phyloP scores from a whole-genome alignment of 1,284 basidiomycete genomes.

The Entoloma clypeatum region DNA sequence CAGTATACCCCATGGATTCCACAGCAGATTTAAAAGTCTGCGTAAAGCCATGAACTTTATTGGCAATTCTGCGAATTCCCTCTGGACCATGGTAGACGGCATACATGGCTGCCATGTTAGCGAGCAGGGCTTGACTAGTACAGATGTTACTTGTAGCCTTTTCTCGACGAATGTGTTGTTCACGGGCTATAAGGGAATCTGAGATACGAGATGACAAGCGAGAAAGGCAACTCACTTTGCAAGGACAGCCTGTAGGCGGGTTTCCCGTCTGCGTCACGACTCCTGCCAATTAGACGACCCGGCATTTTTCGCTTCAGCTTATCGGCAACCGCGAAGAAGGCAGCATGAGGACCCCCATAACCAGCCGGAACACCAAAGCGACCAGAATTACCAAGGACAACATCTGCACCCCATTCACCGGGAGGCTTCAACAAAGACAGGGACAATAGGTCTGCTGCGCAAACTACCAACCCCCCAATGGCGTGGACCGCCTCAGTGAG shows the following conservation, averaged over 20 bases:
- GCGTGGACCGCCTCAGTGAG: constrained; percentile 73
- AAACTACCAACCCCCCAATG: constrained; percentile 77
- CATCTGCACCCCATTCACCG: constrained; percentile 98
- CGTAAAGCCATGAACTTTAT: constrained; percentile 88
- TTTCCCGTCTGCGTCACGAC: constrained; percentile 80
- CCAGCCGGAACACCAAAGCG: constrained; percentile 92
- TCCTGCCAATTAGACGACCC: constrained; percentile 89
- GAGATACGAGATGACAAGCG: not conserved
- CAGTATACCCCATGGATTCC: constrained; percentile 69
- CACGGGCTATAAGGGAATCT: constrained; percentile 59
- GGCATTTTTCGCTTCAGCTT: constrained; percentile 97
- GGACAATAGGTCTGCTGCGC: constrained; percentile 90
- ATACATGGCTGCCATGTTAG: constrained; percentile 98
- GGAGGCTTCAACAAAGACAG: constrained; percentile 93
- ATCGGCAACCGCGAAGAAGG: constrained; percentile 95
- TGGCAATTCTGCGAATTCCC: constrained; percentile 83
- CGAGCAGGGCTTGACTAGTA: constrained; percentile 89
- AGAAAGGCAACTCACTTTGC: constrained; percentile 66
- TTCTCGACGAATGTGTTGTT: constrained; percentile 95
- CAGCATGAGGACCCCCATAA: constrained; percentile 90
- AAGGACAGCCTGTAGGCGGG: constrained; percentile 91
- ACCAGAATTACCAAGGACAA: constrained; percentile 92
- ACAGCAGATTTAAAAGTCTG: constrained; percentile 73
- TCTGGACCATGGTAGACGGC: constrained; percentile 94
- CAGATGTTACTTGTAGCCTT: constrained; percentile 96